Percentiles rank a stretch among this genome's conserved stretches.
Evolutionary conservation across 1,284 basidiomycete species (phyloP).

Genomic region (Quambalaria eucalypti): DNA sequence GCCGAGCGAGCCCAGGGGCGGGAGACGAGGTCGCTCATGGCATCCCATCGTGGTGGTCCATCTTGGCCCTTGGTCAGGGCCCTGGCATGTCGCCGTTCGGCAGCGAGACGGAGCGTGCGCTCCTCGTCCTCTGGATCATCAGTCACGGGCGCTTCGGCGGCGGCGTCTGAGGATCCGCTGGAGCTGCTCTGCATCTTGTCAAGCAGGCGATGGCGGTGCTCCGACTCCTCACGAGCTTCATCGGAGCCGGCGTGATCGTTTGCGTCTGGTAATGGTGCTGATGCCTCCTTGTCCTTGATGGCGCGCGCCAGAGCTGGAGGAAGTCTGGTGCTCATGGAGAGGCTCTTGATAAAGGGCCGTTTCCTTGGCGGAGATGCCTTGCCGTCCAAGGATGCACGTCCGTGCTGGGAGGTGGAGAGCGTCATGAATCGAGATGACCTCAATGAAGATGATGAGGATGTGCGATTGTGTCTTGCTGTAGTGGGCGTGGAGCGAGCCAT

Average conservation of each 20-base stretch:
- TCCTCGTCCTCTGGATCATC: conserved; percentile 37
- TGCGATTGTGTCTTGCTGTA: background rate
- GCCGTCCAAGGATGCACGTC: background rate
- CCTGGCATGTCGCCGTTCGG: conserved; percentile 28
- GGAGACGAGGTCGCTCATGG: background rate
- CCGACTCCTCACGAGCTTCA: background rate
- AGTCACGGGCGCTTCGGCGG: conserved; percentile 6
- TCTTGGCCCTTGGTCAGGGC: conserved; percentile 11
- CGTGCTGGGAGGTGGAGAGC: background rate
- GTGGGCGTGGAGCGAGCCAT: background rate
- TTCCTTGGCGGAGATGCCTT: background rate
- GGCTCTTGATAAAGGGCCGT: background rate
- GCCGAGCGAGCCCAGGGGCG: background rate
- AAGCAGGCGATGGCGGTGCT: conserved; percentile 14
- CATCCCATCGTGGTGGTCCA: background rate
- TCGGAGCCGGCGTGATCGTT: too few relatives aligned
- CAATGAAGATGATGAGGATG: too few relatives aligned
- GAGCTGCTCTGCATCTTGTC: conserved; percentile 35
- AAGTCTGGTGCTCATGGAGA: background rate
- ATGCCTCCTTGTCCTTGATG: too few relatives aligned
- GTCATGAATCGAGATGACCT: background rate
- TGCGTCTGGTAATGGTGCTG: too few relatives aligned
- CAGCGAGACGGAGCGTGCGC: conserved; percentile 34
- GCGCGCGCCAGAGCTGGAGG: background rate
- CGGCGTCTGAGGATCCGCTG: conserved; percentile 9